These are phyloP conservation scores for Tetrahymena elliotti DNA, from an alignment of 73 alveolate species.

Conservation along the genomic window DNA sequence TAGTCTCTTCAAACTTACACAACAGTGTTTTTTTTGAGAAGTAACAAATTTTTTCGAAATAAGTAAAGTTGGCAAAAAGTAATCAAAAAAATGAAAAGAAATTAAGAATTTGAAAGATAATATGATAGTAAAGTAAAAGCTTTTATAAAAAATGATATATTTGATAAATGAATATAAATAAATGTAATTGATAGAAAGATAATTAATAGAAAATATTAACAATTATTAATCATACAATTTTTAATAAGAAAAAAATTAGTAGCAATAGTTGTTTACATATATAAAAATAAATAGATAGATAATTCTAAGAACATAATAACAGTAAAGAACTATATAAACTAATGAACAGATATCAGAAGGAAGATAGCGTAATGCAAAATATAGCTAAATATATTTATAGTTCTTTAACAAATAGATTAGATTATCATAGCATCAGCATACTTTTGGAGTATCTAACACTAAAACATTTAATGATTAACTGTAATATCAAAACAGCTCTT, in stretches of 20 bases:
- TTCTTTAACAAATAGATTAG: neutral
- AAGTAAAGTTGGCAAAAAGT: too few species aligned
- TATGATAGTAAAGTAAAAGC: too few species aligned
- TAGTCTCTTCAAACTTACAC: too few species aligned
- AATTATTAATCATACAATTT: neutral
- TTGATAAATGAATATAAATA: too few species aligned
- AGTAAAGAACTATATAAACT: neutral
- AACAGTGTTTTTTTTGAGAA: too few species aligned
- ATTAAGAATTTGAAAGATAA: too few species aligned
- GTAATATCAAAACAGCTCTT: neutral
- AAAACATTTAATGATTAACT: neutral
- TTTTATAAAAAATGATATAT: too few species aligned
- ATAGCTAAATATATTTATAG: neutral
- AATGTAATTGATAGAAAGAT: neutral
- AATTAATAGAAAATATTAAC: too few species aligned
- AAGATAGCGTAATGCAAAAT: neutral
- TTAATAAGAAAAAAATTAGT: too few species aligned
- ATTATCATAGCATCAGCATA: neutral
- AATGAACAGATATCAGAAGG: neutral
- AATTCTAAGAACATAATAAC: neutral
- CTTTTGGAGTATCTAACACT: neutral
- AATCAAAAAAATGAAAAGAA: too few species aligned
- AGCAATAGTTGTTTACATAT: neutral
- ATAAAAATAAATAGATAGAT: neutral
- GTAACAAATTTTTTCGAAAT: too few species aligned